Evolutionary conservation across 148 eudicot species (phyloP).

Genomic region (Dysphania ambrosioides): DNA sequence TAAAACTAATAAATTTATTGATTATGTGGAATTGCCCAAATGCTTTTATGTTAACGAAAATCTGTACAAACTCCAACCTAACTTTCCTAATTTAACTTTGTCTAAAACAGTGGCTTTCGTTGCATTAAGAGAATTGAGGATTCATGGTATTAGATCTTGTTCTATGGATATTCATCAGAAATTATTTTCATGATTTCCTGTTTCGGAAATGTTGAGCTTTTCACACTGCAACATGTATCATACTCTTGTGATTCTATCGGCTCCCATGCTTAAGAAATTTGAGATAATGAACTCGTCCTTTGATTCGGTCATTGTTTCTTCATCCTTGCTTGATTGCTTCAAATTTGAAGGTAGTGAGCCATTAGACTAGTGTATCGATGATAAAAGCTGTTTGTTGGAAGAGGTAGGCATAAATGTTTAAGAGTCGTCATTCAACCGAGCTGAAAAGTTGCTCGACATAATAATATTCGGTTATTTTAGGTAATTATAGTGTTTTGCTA

Average conservation of each 20-base stretch:
- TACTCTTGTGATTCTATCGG: background rate
- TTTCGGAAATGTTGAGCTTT: background rate
- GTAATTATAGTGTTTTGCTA: no score
- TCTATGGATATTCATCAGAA: background rate
- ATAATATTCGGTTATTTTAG: no score
- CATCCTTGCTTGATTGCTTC: background rate
- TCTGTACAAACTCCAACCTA: background rate
- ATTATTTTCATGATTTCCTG: background rate
- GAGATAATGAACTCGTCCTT: background rate
- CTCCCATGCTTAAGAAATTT: constrained; percentile 1
- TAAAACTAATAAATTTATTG: background rate
- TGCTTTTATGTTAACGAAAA: background rate
- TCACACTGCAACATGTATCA: background rate
- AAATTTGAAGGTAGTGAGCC: constrained; percentile 2
- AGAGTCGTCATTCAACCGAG: background rate
- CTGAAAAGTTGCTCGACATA: background rate
- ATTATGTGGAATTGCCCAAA: background rate
- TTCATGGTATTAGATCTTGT: background rate
- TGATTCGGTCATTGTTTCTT: background rate
- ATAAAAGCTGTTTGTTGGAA: background rate
- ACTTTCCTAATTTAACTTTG: background rate
- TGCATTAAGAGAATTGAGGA: constrained; percentile 3
- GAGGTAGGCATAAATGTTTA: constrained; percentile 1
- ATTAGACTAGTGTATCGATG: background rate
- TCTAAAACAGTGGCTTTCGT: background rate